phyloP scores from a whole-genome alignment of 2,329 filamentous ascomycete species.

The Colletotrichum phormii region DNA sequence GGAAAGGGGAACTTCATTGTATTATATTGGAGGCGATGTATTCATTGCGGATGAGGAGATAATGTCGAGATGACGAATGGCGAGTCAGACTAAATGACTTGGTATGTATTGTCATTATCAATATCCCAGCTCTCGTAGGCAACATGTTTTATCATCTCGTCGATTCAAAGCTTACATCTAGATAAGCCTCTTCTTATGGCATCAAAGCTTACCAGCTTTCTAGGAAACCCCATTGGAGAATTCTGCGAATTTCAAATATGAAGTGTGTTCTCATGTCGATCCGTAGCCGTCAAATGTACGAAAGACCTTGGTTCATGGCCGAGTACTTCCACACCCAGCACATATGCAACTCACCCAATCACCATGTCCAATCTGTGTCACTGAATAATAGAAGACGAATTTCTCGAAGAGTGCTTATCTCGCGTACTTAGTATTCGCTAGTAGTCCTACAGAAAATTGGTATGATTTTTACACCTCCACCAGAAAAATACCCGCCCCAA shows the following conservation, averaged over 20 bases:
- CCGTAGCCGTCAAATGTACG: not conserved
- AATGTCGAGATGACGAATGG: not conserved
- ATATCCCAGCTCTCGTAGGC: not conserved
- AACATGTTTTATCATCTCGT: not conserved
- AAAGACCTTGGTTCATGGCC: not conserved
- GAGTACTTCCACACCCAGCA: not conserved
- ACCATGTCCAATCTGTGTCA: not conserved
- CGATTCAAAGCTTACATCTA: not conserved
- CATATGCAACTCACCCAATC: not conserved
- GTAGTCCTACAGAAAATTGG: conserved; percentile 31
- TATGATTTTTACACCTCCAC: conserved; percentile 35
- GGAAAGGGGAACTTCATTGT: not conserved
- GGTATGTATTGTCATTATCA: not conserved
- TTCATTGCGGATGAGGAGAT: not conserved
- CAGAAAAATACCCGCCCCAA: conserved; percentile 5
- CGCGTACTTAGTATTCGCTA: conserved; percentile 15
- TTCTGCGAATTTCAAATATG: too few relatives aligned
- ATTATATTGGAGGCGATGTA: conserved; percentile 4
- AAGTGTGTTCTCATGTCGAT: not conserved
- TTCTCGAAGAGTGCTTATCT: not conserved
- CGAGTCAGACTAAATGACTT: not conserved
- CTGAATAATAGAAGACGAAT: not conserved
- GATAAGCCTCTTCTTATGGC: not conserved
- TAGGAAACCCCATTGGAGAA: too few relatives aligned
- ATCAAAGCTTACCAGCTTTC: too few relatives aligned